phyloP scores from a whole-genome alignment of 108 stramenopile species.

The Cyclotella sp. region DNA sequence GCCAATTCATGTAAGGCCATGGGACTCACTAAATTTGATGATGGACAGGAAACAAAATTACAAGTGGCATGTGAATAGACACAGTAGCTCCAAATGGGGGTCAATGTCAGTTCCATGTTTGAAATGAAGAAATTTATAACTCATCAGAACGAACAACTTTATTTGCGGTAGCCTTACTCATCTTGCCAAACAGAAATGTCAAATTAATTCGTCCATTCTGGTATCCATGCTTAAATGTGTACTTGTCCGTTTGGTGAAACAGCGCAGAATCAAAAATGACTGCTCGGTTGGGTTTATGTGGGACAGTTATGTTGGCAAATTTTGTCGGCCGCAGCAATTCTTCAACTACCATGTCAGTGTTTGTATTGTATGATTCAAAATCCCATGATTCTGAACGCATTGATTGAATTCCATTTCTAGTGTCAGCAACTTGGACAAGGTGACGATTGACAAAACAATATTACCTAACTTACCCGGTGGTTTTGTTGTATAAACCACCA shows the following conservation, averaged over 20 bases:
- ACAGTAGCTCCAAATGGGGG: too few species aligned
- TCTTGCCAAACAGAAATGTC: constrained; percentile 77
- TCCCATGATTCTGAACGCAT: constrained; percentile 50
- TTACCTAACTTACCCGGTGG: constrained; percentile 49
- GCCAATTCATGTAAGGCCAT: too few species aligned
- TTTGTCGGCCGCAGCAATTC: constrained; percentile 56
- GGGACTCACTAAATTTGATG: too few species aligned
- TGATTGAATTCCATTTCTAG: not conserved
- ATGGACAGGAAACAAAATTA: too few species aligned
- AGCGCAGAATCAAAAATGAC: constrained; percentile 86
- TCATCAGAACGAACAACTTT: not conserved
- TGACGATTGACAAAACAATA: not conserved
- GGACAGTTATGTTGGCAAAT: constrained; percentile 79
- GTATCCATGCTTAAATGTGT: constrained; percentile 71
- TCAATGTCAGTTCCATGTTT: too few species aligned
- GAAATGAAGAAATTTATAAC: not conserved
- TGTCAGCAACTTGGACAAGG: not conserved
- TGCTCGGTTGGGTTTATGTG: constrained; percentile 76
- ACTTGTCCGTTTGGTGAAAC: constrained; percentile 80
- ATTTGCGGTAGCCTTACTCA: constrained; percentile 33
- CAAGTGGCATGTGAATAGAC: too few species aligned
- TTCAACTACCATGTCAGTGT: constrained; percentile 61
- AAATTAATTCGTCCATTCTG: constrained; percentile 81
- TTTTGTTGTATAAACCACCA: constrained; percentile 78
- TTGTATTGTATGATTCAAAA: constrained; percentile 65